Base-by-base conservation (phyloP, 306 rosid genomes). In the Pyrus bretschneideri region DNA sequence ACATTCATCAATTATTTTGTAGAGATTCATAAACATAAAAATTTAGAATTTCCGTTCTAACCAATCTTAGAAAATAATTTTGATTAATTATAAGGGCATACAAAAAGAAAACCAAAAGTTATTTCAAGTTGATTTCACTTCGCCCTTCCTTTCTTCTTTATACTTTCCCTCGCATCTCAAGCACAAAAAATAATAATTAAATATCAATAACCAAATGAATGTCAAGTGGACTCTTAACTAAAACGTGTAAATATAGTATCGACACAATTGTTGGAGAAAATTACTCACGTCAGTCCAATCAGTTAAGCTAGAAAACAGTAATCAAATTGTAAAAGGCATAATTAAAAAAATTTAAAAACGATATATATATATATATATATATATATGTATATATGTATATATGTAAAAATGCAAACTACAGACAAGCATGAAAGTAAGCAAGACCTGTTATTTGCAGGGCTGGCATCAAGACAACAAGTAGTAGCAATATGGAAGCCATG, bases 401-500 rank as follows among this genome's bases (percentile, higher is more conserved):
- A 52, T 21, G 67, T 27, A 19, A 9, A 57, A 55, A 23, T 4
- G 22, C 21, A 49, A 14, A 49, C 55, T 49, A 15, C 55, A 15
- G 55, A 49, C 5, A n/a, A 18, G 68, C 27, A 15, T 15, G 55
- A 15, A 49, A 79, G 40, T 42, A 17, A 19, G 17, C 8, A 0
- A 31, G 6, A 80, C 83, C 79, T 80, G 80, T 33, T 35, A 74
- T 35, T 60, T 74, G 30, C 4, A 69, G 38, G 33, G 67, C 75
- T 25, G 80, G 59, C 51, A 75, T 68, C 27, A 75, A 62, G 42
- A 69, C 15, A 5, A 73, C 85, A 59, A 81, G 55, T 11, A 81
- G 71, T 6, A 77, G 54, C 19, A 81, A 13, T 18, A 49, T 33
- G 66, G 75, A 31, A 45, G 78, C 67, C 75, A 81, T 66, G 17